Conservation (phyloP, 2,329 filamentous ascomycete genomes). For the Monosporascus sp. region DNA sequence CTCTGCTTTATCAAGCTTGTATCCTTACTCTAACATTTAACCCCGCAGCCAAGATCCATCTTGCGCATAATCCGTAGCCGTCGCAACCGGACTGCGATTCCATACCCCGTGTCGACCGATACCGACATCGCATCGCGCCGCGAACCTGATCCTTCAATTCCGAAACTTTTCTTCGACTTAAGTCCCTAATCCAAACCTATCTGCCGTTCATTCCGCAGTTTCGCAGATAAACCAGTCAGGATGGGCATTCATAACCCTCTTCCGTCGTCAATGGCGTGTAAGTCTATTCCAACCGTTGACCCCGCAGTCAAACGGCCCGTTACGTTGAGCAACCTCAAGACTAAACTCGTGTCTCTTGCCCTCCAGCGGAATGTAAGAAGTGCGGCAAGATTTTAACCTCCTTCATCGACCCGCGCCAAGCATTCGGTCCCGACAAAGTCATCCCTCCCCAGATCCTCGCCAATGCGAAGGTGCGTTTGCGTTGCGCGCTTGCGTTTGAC, state of each 20-base stretch:
- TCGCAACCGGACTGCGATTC: not conserved
- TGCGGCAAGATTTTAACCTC: slow-evolving; percentile 92
- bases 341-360: slow-evolving; percentile 8
- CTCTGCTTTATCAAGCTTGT: not conserved
- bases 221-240: slow-evolving; percentile 12
- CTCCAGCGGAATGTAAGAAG: slow-evolving; percentile 90
- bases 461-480: slow-evolving; percentile 70
- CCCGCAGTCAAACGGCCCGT: too few relatives aligned
- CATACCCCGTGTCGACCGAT: not conserved
- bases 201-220: not conserved
- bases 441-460: slow-evolving; percentile 87
- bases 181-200: not conserved
- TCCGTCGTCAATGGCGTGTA: slow-evolving; percentile 63
- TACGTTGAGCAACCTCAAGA: slow-evolving; percentile 2
- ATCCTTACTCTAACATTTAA: not conserved
- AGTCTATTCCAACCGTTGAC: slow-evolving; percentile 29
- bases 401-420: slow-evolving; percentile 88
- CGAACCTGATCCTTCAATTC: not conserved
- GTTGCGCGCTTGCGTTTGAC: not conserved
- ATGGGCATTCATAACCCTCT: slow-evolving; percentile 65
- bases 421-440: slow-evolving; percentile 94
- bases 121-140: not conserved
- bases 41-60: not conserved
- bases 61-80: not conserved
- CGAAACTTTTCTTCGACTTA: not conserved